Base-by-base conservation (phyloP, 495 filamentous ascomycete species). In the Penicillium waksmanii region DNA sequence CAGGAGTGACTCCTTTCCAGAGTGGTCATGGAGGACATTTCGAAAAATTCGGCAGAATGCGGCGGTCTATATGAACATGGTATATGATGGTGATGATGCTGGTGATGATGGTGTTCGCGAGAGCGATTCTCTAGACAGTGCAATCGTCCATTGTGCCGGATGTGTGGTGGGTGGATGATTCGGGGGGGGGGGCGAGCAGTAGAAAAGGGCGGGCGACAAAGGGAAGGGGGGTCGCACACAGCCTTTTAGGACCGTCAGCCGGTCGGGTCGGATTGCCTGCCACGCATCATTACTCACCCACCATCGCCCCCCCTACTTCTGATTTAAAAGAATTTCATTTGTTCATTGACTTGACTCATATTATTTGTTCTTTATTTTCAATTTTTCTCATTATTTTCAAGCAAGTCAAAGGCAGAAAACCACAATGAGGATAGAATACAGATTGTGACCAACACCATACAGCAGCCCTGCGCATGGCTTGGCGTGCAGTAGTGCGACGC, bases 1-100 rank as follows among this genome's bases (percentile, higher is more conserved):
- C 71, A 66, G 51, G 76, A 78, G 47, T 72, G 67, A 66, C 74
- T 76, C 57, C 76, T 69, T 68, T 77, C 76, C 8, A 78, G 69
- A 23, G 71, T 74, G 44, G 74, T 74, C 73, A 78, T 76, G 57
- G 57, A 70, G 66, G 55, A 59, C 55, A 62, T 63, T 51, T 27
- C 42, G 42, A 44, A 17, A 27, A 18, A 3, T 11, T 48, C 46
- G 46, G 46, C 21, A 48, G 21, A 48, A 48, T 48, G 21, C 23
- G 21, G 46, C 23, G 19, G 46, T 25, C 21, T 48, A 25, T 48
- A 48, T 48, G 8, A 48, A 27, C 46, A 48, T 48, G 9, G 21
- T 48, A 48, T 31, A 48, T 27, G 12, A 51, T 13, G 12, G n/a
- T 15, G 15, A 35, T 51, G 23, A 23, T 23, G 23, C 23, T 23